phyloP scores from a whole-genome alignment of 768 basidiomycete species.

The Udeniomyces megalosporus region DNA sequence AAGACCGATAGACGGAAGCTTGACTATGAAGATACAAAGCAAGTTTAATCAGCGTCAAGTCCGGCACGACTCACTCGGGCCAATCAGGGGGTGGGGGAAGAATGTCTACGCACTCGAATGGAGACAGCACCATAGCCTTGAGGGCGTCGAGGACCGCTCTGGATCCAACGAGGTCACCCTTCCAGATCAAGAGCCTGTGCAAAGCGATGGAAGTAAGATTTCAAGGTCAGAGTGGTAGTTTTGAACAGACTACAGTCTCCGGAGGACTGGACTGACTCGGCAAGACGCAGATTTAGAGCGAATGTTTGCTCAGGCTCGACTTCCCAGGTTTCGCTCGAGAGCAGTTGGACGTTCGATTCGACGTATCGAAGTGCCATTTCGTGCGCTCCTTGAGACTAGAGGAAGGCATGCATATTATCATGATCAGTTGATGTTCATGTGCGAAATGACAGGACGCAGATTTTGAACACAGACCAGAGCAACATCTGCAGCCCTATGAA shows the following conservation, averaged over 20 bases:
- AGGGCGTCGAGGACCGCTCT: background rate
- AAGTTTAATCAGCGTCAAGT: too few species aligned
- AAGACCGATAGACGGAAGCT: background rate
- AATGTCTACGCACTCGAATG: too few species aligned
- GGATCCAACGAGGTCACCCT: conserved; percentile 31
- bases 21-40: too few species aligned
- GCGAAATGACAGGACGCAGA: too few species aligned
- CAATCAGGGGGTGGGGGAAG: too few species aligned
- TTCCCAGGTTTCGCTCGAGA: conserved; percentile 2
- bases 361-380: conserved; percentile 28
- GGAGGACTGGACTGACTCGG: conserved; percentile 38
- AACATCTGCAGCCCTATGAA: conserved; percentile 53
- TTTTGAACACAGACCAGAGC: conserved; percentile 39
- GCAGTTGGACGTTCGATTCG: background rate
- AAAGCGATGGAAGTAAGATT: background rate
- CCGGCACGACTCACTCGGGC: too few species aligned
- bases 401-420: too few species aligned
- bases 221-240: background rate
- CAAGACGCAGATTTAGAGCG: conserved; percentile 41
- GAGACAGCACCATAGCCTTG: too few species aligned
- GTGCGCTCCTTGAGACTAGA: conserved; percentile 51
- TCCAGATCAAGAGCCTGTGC: conserved; percentile 46
- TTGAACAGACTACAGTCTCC: background rate
- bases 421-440: too few species aligned
- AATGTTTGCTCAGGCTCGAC: conserved; percentile 38